A percentile compares a stretch with the other conserved stretches of the same genome.
These are phyloP conservation scores for Diplodia intermedia DNA, from an alignment of 2,329 filamentous ascomycete species.

Conservation along the genomic window DNA sequence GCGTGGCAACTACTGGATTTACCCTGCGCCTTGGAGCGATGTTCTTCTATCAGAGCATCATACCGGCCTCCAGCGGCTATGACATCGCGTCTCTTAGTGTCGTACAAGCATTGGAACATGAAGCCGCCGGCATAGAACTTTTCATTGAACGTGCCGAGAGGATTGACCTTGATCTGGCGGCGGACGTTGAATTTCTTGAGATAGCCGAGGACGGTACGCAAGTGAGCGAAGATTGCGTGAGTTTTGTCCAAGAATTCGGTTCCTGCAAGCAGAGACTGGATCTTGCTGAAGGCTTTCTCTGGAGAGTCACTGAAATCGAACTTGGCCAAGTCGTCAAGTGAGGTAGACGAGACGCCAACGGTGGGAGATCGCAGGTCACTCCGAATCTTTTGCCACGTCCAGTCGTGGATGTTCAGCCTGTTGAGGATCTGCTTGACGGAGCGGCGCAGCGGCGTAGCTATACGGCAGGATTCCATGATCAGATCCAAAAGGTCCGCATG, in stretches of 20 bases:
- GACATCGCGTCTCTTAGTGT: conserved; percentile 79
- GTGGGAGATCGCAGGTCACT: conserved; percentile 80
- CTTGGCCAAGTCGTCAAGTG: conserved; percentile 83
- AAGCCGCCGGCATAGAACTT: conserved; percentile 82
- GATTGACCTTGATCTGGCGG: conserved; percentile 82
- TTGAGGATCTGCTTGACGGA: conserved; percentile 83
- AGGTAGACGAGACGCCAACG: conserved; percentile 85
- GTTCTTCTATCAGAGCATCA: conserved; percentile 84
- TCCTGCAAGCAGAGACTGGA: conserved; percentile 62
- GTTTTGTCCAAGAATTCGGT: conserved; percentile 61
- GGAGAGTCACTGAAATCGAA: conserved; percentile 88
- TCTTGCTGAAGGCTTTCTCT: conserved; percentile 74
- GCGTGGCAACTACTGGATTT: conserved; percentile 67
- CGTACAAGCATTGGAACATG: conserved; percentile 88
- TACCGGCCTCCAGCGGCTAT: conserved; percentile 95
- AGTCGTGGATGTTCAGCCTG: conserved; percentile 81
- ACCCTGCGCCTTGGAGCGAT: conserved; percentile 72
- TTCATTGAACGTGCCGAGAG: conserved; percentile 87
- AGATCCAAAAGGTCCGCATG: conserved; percentile 85
- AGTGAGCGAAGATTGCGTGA: conserved; percentile 71
- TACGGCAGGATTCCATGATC: conserved; percentile 88
- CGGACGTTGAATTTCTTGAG: conserved; percentile 76
- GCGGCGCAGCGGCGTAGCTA: conserved; percentile 71
- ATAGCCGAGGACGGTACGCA: conserved; percentile 79
- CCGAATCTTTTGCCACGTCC: conserved; percentile 82